These are phyloP conservation scores for Aquilaria agallochum DNA, from an alignment of 441 rosid species.

Conservation along the genomic window DNA sequence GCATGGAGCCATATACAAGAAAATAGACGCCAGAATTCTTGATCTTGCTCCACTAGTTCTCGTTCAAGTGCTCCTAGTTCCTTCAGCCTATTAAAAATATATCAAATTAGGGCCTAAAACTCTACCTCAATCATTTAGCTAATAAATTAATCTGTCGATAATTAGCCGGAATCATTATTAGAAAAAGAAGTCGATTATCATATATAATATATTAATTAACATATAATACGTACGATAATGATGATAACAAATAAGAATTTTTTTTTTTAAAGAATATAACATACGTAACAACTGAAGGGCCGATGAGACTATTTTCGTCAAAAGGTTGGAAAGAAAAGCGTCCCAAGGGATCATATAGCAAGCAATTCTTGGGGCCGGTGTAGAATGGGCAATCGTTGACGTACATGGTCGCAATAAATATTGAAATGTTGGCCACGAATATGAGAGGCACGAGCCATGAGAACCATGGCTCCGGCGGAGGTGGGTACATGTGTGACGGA, in stretches of 20 bases:
- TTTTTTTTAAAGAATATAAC: not conserved
- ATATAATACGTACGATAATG: too few species aligned
- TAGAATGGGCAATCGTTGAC: constrained; percentile 60
- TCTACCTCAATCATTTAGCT: too few species aligned
- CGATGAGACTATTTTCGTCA: constrained; percentile 53
- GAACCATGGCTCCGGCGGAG: constrained; percentile 43
- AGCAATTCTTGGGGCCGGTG: constrained; percentile 31
- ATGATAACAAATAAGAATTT: too few species aligned
- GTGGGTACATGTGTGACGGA: constrained; percentile 30
- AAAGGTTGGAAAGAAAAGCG: constrained; percentile 69
- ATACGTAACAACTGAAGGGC: constrained; percentile 74
- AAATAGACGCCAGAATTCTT: constrained; percentile 63
- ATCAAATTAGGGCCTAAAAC: not conserved
- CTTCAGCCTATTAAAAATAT: constrained; percentile 38
- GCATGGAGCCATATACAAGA: constrained; percentile 85
- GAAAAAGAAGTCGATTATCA: too few species aligned
- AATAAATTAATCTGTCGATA: too few species aligned
- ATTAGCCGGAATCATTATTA: too few species aligned
- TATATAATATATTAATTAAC: too few species aligned
- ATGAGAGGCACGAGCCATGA: constrained; percentile 67
- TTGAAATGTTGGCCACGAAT: constrained; percentile 33
- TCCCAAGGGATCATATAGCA: constrained; percentile 40
- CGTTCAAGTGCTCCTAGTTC: constrained; percentile 68
- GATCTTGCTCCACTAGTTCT: constrained; percentile 31
- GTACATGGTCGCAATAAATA: constrained; percentile 58